phyloP scores from a whole-genome alignment of 1,284 basidiomycete genomes.

The Cryptococcus deneoformans region DNA sequence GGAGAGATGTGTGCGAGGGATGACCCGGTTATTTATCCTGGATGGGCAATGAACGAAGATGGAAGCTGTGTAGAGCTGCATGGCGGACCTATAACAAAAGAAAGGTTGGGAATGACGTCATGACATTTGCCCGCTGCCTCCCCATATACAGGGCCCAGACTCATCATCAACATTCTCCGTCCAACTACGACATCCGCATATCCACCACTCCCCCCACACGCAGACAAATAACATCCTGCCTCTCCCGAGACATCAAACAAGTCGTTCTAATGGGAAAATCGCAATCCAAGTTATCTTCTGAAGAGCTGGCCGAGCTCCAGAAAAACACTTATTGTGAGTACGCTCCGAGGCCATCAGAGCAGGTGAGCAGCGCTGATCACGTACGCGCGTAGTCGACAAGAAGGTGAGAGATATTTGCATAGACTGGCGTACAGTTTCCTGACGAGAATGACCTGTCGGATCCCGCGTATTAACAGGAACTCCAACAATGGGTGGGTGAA shows the following conservation, averaged over 20 bases:
- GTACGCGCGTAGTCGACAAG: constrained; percentile 78
- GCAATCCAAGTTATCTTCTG: constrained; percentile 91
- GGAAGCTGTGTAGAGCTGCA: too few species aligned
- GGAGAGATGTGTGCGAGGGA: too few species aligned
- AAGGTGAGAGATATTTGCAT: constrained; percentile 53
- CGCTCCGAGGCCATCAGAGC: constrained; percentile 2
- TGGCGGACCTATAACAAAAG: too few species aligned
- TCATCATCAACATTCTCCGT: too few species aligned
- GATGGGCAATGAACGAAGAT: too few species aligned
- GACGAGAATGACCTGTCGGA: background rate
- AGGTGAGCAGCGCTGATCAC: background rate
- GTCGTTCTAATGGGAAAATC: constrained; percentile 76
- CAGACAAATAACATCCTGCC: too few species aligned
- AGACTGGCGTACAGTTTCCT: background rate
- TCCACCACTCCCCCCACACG: too few species aligned
- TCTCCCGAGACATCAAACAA: background rate
- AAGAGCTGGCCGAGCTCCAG: constrained; percentile 86
- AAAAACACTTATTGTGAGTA: constrained; percentile 97
- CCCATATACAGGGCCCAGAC: too few species aligned
- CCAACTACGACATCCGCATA: too few species aligned
- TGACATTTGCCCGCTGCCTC: too few species aligned
- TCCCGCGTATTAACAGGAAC: constrained; percentile 55
- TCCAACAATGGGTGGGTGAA: constrained; percentile 81
- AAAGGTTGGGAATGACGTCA: too few species aligned
- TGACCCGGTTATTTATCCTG: too few species aligned